Conservation (phyloP, 148 eudicot genomes). For the Fagopyrum homotropicum region DNA sequence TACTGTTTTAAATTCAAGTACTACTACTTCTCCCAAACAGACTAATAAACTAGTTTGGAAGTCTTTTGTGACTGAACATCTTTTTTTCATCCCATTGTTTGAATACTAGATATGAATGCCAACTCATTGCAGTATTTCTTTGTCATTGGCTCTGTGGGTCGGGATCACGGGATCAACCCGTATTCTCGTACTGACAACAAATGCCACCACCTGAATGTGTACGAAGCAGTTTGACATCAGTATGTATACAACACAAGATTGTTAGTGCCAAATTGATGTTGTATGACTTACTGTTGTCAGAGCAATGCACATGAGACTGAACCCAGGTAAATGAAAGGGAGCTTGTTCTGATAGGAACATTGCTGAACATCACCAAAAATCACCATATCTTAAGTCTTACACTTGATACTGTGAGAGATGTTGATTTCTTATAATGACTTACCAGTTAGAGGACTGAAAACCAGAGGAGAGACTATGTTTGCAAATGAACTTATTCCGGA, state of each 20-base stretch:
- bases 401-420: background rate
- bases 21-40: background rate
- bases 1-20: background rate
- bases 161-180: background rate
- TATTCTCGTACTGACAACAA: background rate
- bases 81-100: too few species aligned
- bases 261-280: background rate
- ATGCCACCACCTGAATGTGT: constrained; percentile 13
- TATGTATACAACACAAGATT: background rate
- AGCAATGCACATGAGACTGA: constrained; percentile 58
- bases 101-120: background rate
- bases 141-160: constrained; percentile 2
- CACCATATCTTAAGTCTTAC: background rate
- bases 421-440: background rate
- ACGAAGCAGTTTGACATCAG: background rate
- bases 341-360: constrained; percentile 50
- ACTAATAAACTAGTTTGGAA: background rate
- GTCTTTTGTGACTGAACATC: background rate
- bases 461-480: constrained; percentile 56
- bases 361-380: constrained; percentile 28
- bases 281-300: constrained; percentile 4
- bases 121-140: background rate
- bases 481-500: constrained; percentile 61
- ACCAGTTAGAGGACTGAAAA: constrained; percentile 79
- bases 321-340: constrained; percentile 66